phyloP scores from a whole-genome alignment of 2,329 filamentous ascomycete species.

The Aspergillus sp. region DNA sequence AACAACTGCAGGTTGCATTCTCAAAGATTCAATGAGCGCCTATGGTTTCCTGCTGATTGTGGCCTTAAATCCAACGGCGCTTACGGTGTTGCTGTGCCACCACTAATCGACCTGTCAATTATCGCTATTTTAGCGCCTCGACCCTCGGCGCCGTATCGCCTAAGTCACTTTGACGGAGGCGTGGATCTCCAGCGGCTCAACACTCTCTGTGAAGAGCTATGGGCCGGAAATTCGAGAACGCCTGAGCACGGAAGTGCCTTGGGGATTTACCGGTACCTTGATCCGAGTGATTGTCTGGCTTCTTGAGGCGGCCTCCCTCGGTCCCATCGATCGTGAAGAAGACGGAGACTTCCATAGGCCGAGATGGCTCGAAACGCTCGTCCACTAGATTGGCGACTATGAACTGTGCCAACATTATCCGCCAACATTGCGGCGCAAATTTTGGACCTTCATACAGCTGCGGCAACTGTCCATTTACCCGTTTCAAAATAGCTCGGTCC shows the following conservation, averaged over 20 bases:
- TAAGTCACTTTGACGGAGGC: constrained; percentile 7
- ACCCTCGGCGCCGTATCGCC: constrained; percentile 12
- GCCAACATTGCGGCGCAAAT: constrained; percentile 4
- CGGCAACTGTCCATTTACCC: constrained; percentile 3
- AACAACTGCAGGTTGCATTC: background rate
- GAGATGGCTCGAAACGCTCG: background rate
- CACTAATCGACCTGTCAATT: constrained; percentile 9
- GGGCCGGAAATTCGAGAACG: background rate
- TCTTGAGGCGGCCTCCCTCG: background rate
- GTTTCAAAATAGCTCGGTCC: background rate
- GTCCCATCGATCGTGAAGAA: constrained; percentile 4
- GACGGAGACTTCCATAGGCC: constrained; percentile 8
- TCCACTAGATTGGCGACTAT: constrained; percentile 11
- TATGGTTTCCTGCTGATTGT: constrained; percentile 2
- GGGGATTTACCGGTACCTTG: constrained; percentile 2
- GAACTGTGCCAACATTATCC: constrained; percentile 5
- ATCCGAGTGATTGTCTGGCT: background rate
- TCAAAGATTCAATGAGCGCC: constrained; percentile 7
- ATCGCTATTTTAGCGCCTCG: constrained; percentile 14
- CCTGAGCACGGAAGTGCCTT: constrained; percentile 1
- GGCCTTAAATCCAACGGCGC: constrained; percentile 5
- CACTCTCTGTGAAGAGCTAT: background rate
- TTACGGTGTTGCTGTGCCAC: constrained; percentile 3
- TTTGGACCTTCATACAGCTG: background rate
- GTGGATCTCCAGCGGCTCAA: constrained; percentile 10